phyloP scores from a whole-genome alignment of 208 protist genomes.

The Acanthamoeba sp. region DNA sequence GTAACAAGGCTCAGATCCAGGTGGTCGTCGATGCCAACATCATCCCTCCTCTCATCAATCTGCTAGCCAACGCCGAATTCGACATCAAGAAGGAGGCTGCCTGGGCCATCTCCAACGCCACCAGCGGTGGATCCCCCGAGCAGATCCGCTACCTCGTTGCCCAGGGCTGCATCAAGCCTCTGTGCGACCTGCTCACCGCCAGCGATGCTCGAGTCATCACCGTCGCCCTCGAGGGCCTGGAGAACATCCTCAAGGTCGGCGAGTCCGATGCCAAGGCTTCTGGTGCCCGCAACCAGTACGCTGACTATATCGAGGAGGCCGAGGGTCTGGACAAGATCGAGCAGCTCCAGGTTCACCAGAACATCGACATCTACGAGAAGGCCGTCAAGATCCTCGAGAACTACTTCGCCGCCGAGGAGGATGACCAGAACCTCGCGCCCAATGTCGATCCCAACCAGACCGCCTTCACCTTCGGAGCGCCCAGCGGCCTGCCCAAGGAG shows the following conservation, averaged over 20 bases:
- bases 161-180: conserved; percentile 91
- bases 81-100: conserved; percentile 98
- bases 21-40: conserved; percentile 91
- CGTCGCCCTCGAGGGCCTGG: conserved; percentile 97
- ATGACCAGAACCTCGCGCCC: conserved; percentile 68
- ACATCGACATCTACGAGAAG: conserved; percentile 96
- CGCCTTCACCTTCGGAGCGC: conserved; percentile 74
- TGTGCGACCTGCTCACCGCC: conserved; percentile 94
- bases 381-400: conserved; percentile 91
- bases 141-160: conserved; percentile 95
- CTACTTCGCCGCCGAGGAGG: conserved; percentile 74
- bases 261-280: conserved; percentile 54
- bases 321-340: conserved; percentile 96
- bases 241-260: conserved; percentile 94
- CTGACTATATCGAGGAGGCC: conserved; percentile 93
- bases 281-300: conserved; percentile 85
- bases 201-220: conserved; percentile 93
- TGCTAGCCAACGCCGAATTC: conserved; percentile 93
- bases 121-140: conserved; percentile 92
- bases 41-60: conserved; percentile 93
- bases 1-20: conserved; percentile 95
- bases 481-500: conserved; percentile 52
- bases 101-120: conserved; percentile 98
- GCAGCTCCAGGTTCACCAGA: conserved; percentile 94
- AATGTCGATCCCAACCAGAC: conserved; percentile 44